Evolutionary conservation across 495 filamentous ascomycete genomes (phyloP).

Genomic region (Podospora sp.): DNA sequence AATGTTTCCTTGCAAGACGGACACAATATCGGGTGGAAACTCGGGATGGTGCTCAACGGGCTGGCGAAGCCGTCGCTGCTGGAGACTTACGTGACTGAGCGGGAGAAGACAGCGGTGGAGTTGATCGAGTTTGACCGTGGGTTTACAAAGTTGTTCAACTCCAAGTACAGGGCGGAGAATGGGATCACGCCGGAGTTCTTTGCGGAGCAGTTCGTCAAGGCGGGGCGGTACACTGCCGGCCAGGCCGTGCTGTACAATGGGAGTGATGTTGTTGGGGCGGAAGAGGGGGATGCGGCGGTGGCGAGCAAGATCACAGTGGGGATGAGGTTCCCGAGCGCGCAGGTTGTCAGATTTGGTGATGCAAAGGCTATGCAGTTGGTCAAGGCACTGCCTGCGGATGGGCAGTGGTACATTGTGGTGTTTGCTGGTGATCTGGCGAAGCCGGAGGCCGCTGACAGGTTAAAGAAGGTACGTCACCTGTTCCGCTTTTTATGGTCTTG

Average conservation of each 20-base stretch:
- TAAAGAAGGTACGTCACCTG: slow-evolving; percentile 48
- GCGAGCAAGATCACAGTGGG: slow-evolving; percentile 54
- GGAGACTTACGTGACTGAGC: slow-evolving; percentile 70
- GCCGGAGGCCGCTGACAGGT: slow-evolving; percentile 29
- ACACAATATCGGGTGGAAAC: slow-evolving; percentile 79
- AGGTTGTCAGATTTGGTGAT: slow-evolving; percentile 60
- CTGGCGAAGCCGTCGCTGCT: slow-evolving; percentile 56
- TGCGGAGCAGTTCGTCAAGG: slow-evolving; percentile 60
- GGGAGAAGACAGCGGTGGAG: slow-evolving; percentile 67
- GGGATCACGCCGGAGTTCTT: slow-evolving; percentile 48
- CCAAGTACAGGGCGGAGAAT: slow-evolving; percentile 38
- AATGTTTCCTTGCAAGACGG: slow-evolving; percentile 61
- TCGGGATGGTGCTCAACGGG: slow-evolving; percentile 64
- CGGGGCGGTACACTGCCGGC: slow-evolving; percentile 66
- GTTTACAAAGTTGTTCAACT: slow-evolving; percentile 64
- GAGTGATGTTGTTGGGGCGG: slow-evolving; percentile 49
- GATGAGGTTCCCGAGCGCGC: slow-evolving; percentile 59
- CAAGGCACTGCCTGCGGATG: slow-evolving; percentile 54
- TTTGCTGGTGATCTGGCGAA: slow-evolving; percentile 58
- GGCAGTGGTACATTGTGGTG: slow-evolving; percentile 62
- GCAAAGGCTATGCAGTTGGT: slow-evolving; percentile 58
- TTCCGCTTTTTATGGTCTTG: not conserved
- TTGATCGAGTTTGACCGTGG: slow-evolving; percentile 74
- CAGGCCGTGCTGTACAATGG: slow-evolving; percentile 60
- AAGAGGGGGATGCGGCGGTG: slow-evolving; percentile 31